A percentile compares a stretch with the other conserved stretches of the same genome.
phyloP scores from a whole-genome alignment of 2,329 filamentous ascomycete species.

The Colletotrichum echinochloae region DNA sequence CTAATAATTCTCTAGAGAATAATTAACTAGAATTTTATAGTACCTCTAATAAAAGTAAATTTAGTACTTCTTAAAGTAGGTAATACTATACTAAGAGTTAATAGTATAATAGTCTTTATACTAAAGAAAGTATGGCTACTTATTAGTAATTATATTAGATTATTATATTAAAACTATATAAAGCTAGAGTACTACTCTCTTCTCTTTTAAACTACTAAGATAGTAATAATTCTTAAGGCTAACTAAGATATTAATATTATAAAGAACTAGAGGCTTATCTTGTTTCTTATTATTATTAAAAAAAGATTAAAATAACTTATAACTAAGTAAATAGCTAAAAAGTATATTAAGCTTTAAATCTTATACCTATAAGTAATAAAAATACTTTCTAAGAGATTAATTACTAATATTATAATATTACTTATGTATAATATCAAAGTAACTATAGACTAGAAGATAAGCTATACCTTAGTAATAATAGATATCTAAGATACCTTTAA shows the following conservation, averaged over 20 bases:
- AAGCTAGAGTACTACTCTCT: too few relatives aligned
- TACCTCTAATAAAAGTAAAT: background rate
- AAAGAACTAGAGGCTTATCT: background rate
- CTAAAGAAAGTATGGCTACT: background rate
- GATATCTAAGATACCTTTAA: background rate
- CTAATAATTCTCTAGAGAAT: background rate
- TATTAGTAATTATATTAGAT: background rate
- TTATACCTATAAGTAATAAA: background rate
- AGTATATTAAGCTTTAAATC: too few relatives aligned
- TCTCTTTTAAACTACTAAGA: background rate
- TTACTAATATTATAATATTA: background rate
- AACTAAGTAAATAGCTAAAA: background rate
- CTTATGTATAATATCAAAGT: background rate
- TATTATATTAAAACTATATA: background rate
- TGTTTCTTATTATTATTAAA: background rate
- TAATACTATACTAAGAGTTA: background rate
- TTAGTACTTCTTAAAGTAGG: background rate
- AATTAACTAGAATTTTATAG: background rate
- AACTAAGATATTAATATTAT: background rate
- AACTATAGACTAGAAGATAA: background rate
- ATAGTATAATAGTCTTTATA: background rate
- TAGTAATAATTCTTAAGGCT: background rate
- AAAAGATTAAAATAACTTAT: background rate
- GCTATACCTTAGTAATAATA: background rate
- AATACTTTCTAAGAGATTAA: too few relatives aligned